These are phyloP conservation scores for Leishmania tarentolae DNA, from an alignment of 208 protist genomes.

Conservation along the genomic window DNA sequence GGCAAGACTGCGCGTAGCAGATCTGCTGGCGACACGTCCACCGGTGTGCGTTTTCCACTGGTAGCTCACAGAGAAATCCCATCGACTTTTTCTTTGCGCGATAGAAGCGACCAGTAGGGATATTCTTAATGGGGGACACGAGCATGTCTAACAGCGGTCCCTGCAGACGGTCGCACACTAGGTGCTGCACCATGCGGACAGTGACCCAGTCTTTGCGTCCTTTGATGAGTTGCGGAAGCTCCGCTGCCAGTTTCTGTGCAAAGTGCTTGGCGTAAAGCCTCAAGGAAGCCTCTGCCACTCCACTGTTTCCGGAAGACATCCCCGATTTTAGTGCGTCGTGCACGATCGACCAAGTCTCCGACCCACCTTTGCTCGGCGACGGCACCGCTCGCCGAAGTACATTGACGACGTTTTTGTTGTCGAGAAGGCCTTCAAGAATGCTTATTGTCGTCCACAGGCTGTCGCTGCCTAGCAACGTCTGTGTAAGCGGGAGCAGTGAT, in stretches of 20 bases:
- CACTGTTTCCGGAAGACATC: not conserved
- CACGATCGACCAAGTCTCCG: not conserved
- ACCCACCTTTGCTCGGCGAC: not conserved
- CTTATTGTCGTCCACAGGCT: not conserved
- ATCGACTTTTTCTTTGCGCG: not conserved
- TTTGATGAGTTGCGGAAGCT: slow-evolving; percentile 4
- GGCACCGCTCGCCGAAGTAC: not conserved
- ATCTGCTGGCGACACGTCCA: slow-evolving; percentile 35
- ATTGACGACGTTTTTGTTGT: not conserved
- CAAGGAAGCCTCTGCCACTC: not conserved
- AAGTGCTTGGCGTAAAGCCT: slow-evolving; percentile 2
- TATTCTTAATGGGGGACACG: not conserved
- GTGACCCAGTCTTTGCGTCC: slow-evolving; percentile 18
- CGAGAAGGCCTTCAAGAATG: not conserved
- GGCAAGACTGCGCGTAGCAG: slow-evolving; percentile 24
- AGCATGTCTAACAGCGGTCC: slow-evolving; percentile 14
- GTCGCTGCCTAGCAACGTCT: not conserved
- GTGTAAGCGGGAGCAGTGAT: not conserved
- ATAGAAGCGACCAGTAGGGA: slow-evolving; percentile 19
- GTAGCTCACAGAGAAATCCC: slow-evolving; percentile 1
- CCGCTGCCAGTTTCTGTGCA: not conserved
- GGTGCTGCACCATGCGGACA: not conserved
- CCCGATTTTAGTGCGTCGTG: not conserved
- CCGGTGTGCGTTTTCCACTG: slow-evolving; percentile 12
- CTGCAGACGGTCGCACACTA: slow-evolving; percentile 19